phyloP scores from a whole-genome alignment of 805 yeast species.

The Aciculoconidium aculeatum region DNA sequence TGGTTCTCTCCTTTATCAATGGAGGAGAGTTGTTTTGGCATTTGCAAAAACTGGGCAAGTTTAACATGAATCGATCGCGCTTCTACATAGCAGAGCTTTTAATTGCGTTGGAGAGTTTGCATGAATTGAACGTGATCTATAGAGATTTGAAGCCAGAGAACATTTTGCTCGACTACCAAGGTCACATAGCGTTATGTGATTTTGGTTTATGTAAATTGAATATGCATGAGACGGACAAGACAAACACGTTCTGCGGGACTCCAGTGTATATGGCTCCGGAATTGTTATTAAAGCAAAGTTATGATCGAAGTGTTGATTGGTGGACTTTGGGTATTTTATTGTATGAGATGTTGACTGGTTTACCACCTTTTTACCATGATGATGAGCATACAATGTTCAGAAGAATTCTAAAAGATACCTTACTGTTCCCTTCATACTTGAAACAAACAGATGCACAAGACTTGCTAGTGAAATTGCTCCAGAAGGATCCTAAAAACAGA shows the following conservation, averaged over 20 bases:
- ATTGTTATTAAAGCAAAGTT: conserved; percentile 83
- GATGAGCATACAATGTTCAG: conserved; percentile 90
- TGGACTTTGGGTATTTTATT: conserved; percentile 95
- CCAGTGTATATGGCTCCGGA: conserved; percentile 98
- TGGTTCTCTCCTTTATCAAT: conserved; percentile 87
- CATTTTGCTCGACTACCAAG: conserved; percentile 89
- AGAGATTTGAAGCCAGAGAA: conserved; percentile 96
- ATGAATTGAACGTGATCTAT: conserved; percentile 86
- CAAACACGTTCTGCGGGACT: conserved; percentile 94
- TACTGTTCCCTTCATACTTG: conserved; percentile 82
- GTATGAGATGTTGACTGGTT: conserved; percentile 94
- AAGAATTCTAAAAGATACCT: conserved; percentile 83
- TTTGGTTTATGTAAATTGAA: conserved; percentile 94
- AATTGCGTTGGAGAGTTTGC: conserved; percentile 88
- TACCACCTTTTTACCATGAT: conserved; percentile 96
- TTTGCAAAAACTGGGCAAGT: conserved; percentile 83
- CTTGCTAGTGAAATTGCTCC: conserved; percentile 63
- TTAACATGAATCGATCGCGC: conserved; percentile 81
- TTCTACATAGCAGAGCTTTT: conserved; percentile 92
- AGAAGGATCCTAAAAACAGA: conserved; percentile 80
- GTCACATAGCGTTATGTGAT: conserved; percentile 96
- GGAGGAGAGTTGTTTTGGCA: conserved; percentile 97
- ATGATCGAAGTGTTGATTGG: conserved; percentile 95
- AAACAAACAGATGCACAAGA: conserved; percentile 78
- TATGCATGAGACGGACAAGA: conserved; percentile 84